phyloP scores from a whole-genome alignment of 1,284 basidiomycete genomes.

The Puccinia hordei region DNA sequence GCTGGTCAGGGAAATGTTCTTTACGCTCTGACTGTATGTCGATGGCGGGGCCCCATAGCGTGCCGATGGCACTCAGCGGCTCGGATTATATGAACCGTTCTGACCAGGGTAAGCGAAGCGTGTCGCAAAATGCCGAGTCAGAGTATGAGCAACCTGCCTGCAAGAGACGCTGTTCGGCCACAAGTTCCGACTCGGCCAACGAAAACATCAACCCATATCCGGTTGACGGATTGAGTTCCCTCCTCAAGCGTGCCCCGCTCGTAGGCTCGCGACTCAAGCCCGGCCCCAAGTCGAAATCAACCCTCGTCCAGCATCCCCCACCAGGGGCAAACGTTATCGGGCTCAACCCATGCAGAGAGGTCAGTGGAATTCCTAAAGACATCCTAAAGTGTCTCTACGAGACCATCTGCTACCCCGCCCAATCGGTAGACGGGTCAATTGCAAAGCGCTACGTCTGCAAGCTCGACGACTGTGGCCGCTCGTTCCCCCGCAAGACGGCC shows the following conservation, averaged over 20 bases:
- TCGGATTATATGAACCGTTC: not conserved
- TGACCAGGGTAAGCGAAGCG: not conserved
- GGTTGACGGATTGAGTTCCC: not conserved
- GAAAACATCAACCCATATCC: slow-evolving; percentile 4
- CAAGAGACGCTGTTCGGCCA: slow-evolving; percentile 11
- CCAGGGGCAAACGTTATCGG: slow-evolving; percentile 13
- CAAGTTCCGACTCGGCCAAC: not conserved
- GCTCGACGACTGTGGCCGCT: slow-evolving; percentile 61
- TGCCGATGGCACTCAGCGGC: not conserved
- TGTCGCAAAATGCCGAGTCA: not conserved
- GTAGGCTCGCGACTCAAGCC: slow-evolving; percentile 40
- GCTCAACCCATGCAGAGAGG: not conserved
- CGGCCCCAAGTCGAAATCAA: slow-evolving; percentile 31
- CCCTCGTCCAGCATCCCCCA: slow-evolving; percentile 40
- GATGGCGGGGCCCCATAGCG: not conserved
- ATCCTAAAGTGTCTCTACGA: slow-evolving; percentile 27
- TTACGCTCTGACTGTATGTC: no score
- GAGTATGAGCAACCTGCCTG: not conserved
- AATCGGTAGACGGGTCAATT: not conserved
- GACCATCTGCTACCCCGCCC: not conserved
- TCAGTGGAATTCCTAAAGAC: slow-evolving; percentile 22
- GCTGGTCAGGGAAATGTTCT: not conserved
- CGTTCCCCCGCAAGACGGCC: slow-evolving; percentile 62
- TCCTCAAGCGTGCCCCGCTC: not conserved
- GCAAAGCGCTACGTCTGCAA: slow-evolving; percentile 60